Evolutionary conservation across 2,329 filamentous ascomycete species (phyloP).

Genomic region (Alternaria rosae): DNA sequence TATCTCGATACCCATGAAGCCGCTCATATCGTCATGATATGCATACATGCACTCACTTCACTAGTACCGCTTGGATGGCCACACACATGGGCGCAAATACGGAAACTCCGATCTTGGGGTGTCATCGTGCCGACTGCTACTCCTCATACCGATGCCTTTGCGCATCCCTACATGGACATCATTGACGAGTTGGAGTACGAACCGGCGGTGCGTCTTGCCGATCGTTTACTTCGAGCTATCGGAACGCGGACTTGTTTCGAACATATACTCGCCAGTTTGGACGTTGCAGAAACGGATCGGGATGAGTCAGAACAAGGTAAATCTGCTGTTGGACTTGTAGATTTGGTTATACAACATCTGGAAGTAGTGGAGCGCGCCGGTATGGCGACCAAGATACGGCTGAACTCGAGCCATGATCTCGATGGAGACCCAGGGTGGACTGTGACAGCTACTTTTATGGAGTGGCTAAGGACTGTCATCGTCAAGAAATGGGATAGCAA

Average conservation of each 20-base stretch:
- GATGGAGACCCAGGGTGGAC: slow-evolving; percentile 47
- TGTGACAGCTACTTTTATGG: slow-evolving; percentile 56
- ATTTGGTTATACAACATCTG: slow-evolving; percentile 36
- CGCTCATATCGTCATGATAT: slow-evolving; percentile 52
- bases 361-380: slow-evolving; percentile 31
- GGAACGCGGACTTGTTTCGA: slow-evolving; percentile 58
- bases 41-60: slow-evolving; percentile 51
- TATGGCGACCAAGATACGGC: slow-evolving; percentile 28
- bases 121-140: slow-evolving; percentile 34
- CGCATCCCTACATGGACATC: slow-evolving; percentile 43
- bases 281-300: background rate
- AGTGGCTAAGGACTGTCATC: slow-evolving; percentile 78
- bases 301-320: background rate
- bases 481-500: slow-evolving; percentile 82
- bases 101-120: slow-evolving; percentile 50
- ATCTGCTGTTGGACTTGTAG: slow-evolving; percentile 15
- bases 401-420: slow-evolving; percentile 19
- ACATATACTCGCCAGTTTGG: slow-evolving; percentile 53
- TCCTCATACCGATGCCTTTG: slow-evolving; percentile 31
- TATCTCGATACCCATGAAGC: slow-evolving; percentile 48
- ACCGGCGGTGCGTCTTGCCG: slow-evolving; percentile 59
- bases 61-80: slow-evolving; percentile 40
- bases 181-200: slow-evolving; percentile 60
- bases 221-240: slow-evolving; percentile 58
- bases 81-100: slow-evolving; percentile 47